phyloP scores from a whole-genome alignment of 495 filamentous ascomycete species.

The Xylaria curta region DNA sequence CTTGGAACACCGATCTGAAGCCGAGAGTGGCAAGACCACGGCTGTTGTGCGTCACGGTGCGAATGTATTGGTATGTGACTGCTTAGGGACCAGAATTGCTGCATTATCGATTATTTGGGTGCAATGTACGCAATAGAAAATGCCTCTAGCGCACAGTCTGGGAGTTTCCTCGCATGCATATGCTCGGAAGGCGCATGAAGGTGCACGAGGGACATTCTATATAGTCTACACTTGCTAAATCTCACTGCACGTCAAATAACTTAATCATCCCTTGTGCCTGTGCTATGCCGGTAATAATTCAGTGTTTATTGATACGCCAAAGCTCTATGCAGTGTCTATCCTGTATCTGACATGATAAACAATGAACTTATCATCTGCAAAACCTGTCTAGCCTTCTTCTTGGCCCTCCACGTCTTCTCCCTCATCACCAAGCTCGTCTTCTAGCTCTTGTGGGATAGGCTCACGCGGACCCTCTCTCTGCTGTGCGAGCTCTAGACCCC shows the following conservation, averaged over 20 bases:
- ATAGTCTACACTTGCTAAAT: neutral
- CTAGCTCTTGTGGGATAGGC: conserved; percentile 35
- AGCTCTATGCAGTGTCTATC: neutral
- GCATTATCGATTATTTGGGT: neutral
- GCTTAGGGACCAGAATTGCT: neutral
- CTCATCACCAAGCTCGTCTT: conserved; percentile 41
- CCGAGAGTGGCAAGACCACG: neutral
- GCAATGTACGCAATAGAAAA: neutral
- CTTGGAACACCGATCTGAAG: neutral
- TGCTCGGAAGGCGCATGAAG: neutral
- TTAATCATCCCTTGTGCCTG: neutral
- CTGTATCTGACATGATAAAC: neutral
- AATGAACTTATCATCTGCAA: neutral
- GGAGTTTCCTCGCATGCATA: neutral
- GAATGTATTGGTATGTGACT: neutral
- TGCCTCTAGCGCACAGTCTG: neutral
- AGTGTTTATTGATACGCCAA: neutral
- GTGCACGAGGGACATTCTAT: neutral
- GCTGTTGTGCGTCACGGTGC: neutral
- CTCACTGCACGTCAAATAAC: neutral
- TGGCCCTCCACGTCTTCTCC: conserved; percentile 35
- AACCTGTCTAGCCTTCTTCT: conserved; percentile 29
- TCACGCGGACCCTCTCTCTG: conserved; percentile 29
- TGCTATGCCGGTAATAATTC: neutral
- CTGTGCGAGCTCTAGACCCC: conserved; percentile 62